Evolutionary conservation across 768 basidiomycete species (phyloP), one percentile per base, ranked within the genome.

Genomic region (Pleurotus tuoliensis): DNA sequence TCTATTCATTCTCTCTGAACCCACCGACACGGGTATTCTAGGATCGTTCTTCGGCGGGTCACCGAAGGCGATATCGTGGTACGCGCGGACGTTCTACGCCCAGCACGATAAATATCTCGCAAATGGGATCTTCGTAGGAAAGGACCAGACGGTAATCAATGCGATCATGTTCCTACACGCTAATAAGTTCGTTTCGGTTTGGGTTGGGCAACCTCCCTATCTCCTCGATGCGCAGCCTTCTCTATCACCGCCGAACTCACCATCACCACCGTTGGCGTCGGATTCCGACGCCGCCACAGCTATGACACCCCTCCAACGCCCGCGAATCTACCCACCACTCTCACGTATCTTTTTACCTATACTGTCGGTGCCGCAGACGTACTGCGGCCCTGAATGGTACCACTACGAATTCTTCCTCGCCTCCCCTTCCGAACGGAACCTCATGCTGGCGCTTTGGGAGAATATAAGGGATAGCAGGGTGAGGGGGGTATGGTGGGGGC

Each of bases 31-130:
- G 41, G 8, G 15, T 5, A 46, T 12, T 45, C 12, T 58, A 82
- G 82, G 80, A n/a, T 81, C 82, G 0, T 83, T 83, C 63, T 84
- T 84, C 56, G 83, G 83, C 7, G 81, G 82, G 8, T 64, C 74
- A 0, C 76, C 76, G 1, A 39, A 61, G 7, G 71, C 79, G 0
- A 65, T 83, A 25, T 59, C 69, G 4, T 82, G 80, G 81, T 83
- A 72, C 67, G 63, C 71, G 0, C 55, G 65, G 12, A 66, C 67
- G 1, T 85, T 74, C 63, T 84, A 81, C 62, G 67, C 72, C 0
- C 79, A 79, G 57, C 83, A 83, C 64, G 70, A 82, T 63, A 57
- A 73, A 58, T 83, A 82, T 66, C 74, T 82, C 39, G 62, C 66
- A 5, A 67, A 67, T n/a, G 69, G 69, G n/a, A 60, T 71, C 7